Base-by-base conservation (phyloP, 768 basidiomycete genomes). In the Boletus subcaerulescens region DNA sequence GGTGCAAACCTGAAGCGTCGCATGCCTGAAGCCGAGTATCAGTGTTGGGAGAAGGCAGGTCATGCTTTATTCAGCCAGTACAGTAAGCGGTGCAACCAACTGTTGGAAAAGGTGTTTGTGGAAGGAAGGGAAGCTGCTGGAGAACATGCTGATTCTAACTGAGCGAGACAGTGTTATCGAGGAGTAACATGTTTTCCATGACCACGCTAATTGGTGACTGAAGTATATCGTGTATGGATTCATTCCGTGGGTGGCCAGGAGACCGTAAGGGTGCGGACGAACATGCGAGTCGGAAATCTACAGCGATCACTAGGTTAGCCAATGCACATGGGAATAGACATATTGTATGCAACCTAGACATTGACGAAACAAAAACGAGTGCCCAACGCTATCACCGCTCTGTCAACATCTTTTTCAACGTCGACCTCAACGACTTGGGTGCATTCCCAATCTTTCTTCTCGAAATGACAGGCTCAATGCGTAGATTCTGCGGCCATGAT, bases 31-130 rank as follows among this genome's bases (percentile, higher is more conserved):
- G 80, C 82, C 0, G 81, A 83, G 57, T 71, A 83, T 39, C 66
- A 81, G n/a, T 67, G 75, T 50, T 89, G 84, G 83, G 65, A 79
- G 49, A 73, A 72, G 2, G 83, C 83, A 0, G 90, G 89, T 0
- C 91, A 91, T 65, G 86, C 74, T 4, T 62, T 89, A 31, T 73
- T 80, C 31, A 57, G 63, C 2, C 90, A 91, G 63, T 58, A 72
- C 17, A 66, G 65, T 38, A 64, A 71, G 14, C 69, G 75, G 67
- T 83, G 86, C 63, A 86, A 88, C 60, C 66, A 62, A 11, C 63
- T 87, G 13, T 56, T 91, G 38, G 82, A 86, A 67, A 74, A 74
- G 48, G 77, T 78, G 2, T 79, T 84, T 56, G 68, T 73, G 41
- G 82, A 89, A 63, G 86, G 83, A 11, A 58, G 35, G 18, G 38